phyloP scores from a whole-genome alignment of 2,329 filamentous ascomycete genomes.

The Berkeleyomyces rouxiae region DNA sequence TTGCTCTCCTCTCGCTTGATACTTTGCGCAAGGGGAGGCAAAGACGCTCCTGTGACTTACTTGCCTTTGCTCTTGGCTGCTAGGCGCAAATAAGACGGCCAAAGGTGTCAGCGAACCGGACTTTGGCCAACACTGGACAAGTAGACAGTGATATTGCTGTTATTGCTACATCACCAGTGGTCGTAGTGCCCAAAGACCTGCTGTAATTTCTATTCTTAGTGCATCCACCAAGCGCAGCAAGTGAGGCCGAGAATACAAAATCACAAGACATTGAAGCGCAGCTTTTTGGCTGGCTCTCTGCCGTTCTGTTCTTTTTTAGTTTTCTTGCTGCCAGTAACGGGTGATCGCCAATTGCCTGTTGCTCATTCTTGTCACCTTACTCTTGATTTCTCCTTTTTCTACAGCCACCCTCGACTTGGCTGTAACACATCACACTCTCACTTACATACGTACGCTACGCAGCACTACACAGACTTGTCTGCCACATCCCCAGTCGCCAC shows the following conservation, averaged over 20 bases:
- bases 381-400: neutral
- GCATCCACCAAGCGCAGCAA: neutral
- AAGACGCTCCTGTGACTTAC: neutral
- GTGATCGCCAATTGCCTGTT: neutral
- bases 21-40: neutral
- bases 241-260: neutral
- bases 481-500: neutral
- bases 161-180: neutral
- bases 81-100: neutral
- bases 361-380: neutral
- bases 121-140: neutral
- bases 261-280: neutral
- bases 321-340: neutral
- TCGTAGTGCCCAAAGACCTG: neutral
- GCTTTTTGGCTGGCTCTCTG: neutral
- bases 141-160: neutral
- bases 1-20: neutral
- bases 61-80: neutral
- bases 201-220: slow-evolving; percentile 1
- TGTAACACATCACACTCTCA: neutral
- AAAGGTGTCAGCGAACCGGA: neutral
- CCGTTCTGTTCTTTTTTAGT: neutral
- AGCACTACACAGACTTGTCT: neutral
- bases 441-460: neutral
- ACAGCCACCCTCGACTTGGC: neutral